A percentile compares a stretch with the other conserved stretches of the same genome.
Conservation (phyloP, 2,329 filamentous ascomycete species). For the Orbilia ellipsospora region DNA sequence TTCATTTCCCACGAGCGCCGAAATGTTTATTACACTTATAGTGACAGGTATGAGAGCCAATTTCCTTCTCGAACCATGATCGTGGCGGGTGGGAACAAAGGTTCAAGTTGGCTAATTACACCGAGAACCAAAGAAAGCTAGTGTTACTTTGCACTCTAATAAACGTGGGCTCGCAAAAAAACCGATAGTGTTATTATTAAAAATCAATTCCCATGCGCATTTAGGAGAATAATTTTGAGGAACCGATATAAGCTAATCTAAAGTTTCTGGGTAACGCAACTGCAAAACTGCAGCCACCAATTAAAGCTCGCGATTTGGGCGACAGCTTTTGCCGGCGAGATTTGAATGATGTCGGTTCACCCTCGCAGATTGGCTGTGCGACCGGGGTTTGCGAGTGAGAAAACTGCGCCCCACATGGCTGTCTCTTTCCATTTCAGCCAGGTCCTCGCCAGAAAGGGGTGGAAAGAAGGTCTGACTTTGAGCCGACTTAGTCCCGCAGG, state of each 20-base stretch:
- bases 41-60: conserved; percentile 38
- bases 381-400: conserved; percentile 33
- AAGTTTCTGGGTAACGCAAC: conserved; percentile 45
- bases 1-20: conserved; percentile 55
- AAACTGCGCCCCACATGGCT: conserved; percentile 53
- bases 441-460: conserved; percentile 43
- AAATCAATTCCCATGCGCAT: conserved; percentile 20
- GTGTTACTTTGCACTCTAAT: conserved; percentile 33
- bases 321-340: conserved; percentile 46
- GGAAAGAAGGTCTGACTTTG: conserved; percentile 34
- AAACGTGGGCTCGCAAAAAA: conserved; percentile 50
- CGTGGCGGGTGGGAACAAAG: conserved; percentile 49
- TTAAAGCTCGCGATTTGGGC: conserved; percentile 53
- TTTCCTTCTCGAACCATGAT: conserved; percentile 55
- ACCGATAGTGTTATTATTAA: no score
- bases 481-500: conserved; percentile 51
- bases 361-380: conserved; percentile 53
- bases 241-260: conserved; percentile 54
- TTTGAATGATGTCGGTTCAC: conserved; percentile 41
- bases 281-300: conserved; percentile 42
- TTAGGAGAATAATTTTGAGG: conserved; percentile 55
- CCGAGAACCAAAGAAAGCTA: conserved; percentile 23
- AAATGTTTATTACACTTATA: conserved; percentile 36
- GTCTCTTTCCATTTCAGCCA: conserved; percentile 55
- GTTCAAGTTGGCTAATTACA: conserved; percentile 50